Evolutionary conservation across 164 flowering plant species (phyloP).

Genomic region (Magnolia sinica): DNA sequence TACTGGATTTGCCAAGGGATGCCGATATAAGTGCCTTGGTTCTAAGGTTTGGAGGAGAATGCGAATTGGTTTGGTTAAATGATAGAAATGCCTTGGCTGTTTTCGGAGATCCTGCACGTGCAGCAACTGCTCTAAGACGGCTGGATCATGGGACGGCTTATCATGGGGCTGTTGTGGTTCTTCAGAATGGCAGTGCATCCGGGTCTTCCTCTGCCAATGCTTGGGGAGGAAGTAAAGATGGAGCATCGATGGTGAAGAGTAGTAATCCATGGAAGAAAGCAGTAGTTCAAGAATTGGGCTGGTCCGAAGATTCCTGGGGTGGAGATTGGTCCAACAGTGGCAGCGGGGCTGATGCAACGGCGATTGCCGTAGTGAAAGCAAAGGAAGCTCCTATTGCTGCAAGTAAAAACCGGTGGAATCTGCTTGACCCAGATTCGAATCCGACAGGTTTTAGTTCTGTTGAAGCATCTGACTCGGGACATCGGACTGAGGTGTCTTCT

Average conservation of each 20-base stretch:
- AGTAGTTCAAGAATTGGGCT: slow-evolving; percentile 47
- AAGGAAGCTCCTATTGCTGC: slow-evolving; percentile 47
- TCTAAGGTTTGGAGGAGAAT: slow-evolving; percentile 95
- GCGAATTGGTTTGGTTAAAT: slow-evolving; percentile 92
- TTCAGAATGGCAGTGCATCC: slow-evolving; percentile 30
- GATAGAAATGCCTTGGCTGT: slow-evolving; percentile 94
- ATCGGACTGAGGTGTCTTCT: slow-evolving; percentile 6
- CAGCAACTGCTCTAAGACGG: slow-evolving; percentile 95
- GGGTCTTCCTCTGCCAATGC: slow-evolving; percentile 31
- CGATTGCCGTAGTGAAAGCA: slow-evolving; percentile 39
- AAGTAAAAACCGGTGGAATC: slow-evolving; percentile 58
- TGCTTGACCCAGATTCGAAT: slow-evolving; percentile 40
- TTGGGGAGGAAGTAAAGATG: slow-evolving; percentile 58
- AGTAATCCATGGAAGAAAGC: slow-evolving; percentile 84
- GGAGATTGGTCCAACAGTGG: slow-evolving; percentile 35
- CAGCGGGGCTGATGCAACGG: slow-evolving; percentile 24
- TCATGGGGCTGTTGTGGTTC: slow-evolving; percentile 58
- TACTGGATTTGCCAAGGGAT: slow-evolving; percentile 87
- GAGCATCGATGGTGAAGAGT: slow-evolving; percentile 23
- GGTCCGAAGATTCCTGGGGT: slow-evolving; percentile 68
- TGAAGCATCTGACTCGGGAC: slow-evolving; percentile 14
- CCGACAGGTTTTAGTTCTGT: slow-evolving; percentile 14
- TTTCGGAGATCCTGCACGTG: slow-evolving; percentile 82
- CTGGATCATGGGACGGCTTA: slow-evolving; percentile 89
- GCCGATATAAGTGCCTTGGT: slow-evolving; percentile 86